A percentile compares a stretch with the other conserved stretches of the same genome.
Evolutionary conservation across 75 land plant genomes (phyloP).

Genomic region (Pinus albicaulis): DNA sequence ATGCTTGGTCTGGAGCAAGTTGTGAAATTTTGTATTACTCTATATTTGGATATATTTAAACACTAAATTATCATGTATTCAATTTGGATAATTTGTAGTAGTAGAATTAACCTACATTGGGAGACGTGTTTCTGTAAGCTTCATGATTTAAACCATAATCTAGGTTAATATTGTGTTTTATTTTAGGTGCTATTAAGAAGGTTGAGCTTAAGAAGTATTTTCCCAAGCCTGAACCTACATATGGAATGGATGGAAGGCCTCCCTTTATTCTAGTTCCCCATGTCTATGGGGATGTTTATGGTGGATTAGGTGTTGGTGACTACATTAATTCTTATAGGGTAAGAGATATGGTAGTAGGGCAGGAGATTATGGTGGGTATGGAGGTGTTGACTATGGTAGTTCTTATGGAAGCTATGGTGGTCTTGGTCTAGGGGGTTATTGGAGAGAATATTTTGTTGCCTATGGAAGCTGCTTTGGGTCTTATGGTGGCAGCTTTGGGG

Average conservation of each 20-base stretch:
- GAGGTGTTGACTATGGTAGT: constrained; percentile 53
- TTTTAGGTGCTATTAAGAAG: constrained; percentile 98
- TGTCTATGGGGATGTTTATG: constrained; percentile 51
- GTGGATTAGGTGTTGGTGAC: constrained; percentile 42
- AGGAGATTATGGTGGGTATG: constrained; percentile 62
- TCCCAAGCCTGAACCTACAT: constrained; percentile 57
- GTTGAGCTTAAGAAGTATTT: constrained; percentile 91
- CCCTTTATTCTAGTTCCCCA: constrained; percentile 36
- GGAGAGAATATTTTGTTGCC: constrained; percentile 57
- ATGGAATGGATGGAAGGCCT: constrained; percentile 50
- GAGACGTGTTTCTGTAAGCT: constrained; percentile 8
- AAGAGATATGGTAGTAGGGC: constrained; percentile 47
- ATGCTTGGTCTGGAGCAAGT: too few species aligned
- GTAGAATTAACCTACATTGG: neutral
- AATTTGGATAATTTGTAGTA: neutral
- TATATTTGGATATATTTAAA: neutral
- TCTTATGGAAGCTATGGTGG: constrained; percentile 55
- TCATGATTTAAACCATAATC: constrained; percentile 20
- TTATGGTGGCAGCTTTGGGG: constrained; percentile 69
- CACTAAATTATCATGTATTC: too few species aligned
- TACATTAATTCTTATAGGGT: constrained; percentile 59
- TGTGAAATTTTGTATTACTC: neutral
- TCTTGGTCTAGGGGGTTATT: constrained; percentile 59
- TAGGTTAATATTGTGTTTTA: constrained; percentile 58
- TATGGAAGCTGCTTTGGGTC: constrained; percentile 70